Percentiles rank a stretch among this genome's conserved stretches.
These are phyloP conservation scores for Metschnikowia henanensis DNA, from an alignment of 805 yeast genomes.

Conservation along the genomic window DNA sequence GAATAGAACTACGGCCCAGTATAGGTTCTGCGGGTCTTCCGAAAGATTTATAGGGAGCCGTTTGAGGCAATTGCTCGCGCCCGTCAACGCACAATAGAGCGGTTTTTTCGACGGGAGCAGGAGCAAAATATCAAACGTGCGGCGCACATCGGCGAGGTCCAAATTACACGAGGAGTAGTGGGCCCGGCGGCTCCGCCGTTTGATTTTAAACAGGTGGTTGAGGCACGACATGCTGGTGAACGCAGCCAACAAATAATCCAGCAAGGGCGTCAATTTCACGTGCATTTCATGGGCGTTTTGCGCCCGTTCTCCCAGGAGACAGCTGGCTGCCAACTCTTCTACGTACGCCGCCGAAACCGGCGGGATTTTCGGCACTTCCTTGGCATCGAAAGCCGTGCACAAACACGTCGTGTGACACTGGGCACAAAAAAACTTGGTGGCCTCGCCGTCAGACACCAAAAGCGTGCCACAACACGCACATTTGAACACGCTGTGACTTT, in stretches of 20 bases:
- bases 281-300: slow-evolving; percentile 25
- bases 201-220: slow-evolving; percentile 53
- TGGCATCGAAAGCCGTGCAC: slow-evolving; percentile 16
- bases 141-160: slow-evolving; percentile 46
- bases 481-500: slow-evolving; percentile 20
- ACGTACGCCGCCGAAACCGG: slow-evolving; percentile 31
- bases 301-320: slow-evolving; percentile 24
- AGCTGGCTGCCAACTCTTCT: slow-evolving; percentile 32
- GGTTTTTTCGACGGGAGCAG: slow-evolving; percentile 64
- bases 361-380: not conserved
- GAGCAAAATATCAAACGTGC: slow-evolving; percentile 46
- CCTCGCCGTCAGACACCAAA: slow-evolving; percentile 26
- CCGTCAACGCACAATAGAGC: slow-evolving; percentile 50
- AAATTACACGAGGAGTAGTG: slow-evolving; percentile 50
- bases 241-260: slow-evolving; percentile 41
- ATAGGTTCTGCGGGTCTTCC: slow-evolving; percentile 43
- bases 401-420: slow-evolving; percentile 55
- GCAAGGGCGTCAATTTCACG: slow-evolving; percentile 49
- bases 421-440: slow-evolving; percentile 54
- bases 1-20: slow-evolving; percentile 63
- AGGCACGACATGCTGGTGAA: slow-evolving; percentile 50
- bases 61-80: slow-evolving; percentile 52
- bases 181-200: slow-evolving; percentile 21
- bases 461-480: slow-evolving; percentile 42
- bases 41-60: slow-evolving; percentile 40